Evolutionary conservation across 345 rosid genomes (phyloP).

Genomic region (Rhizophora mangle): DNA sequence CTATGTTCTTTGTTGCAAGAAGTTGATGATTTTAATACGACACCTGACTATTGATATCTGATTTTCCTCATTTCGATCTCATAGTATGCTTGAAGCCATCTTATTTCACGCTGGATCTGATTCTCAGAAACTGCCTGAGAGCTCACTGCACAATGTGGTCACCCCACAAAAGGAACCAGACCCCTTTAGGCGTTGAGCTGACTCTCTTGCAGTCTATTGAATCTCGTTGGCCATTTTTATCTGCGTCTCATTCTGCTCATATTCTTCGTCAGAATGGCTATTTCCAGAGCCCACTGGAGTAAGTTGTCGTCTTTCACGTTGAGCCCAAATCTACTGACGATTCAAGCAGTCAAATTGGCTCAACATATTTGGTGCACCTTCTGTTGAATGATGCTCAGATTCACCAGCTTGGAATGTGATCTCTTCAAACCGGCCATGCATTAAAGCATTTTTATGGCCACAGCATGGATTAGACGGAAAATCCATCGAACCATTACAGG

Average conservation of each 20-base stretch:
- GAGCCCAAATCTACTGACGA: slow-evolving; percentile 58
- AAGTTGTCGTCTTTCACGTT: slow-evolving; percentile 69
- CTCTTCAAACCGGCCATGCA: slow-evolving; percentile 90
- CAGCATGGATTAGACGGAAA: slow-evolving; percentile 48
- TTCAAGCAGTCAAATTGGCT: slow-evolving; percentile 29
- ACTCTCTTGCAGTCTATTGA: slow-evolving; percentile 24
- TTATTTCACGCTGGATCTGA: slow-evolving; percentile 23
- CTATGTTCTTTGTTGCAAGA: not conserved
- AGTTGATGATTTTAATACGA: slow-evolving; percentile 10
- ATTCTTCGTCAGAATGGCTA: slow-evolving; percentile 57
- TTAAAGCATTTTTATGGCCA: slow-evolving; percentile 56
- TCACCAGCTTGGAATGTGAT: slow-evolving; percentile 54
- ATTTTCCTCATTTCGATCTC: slow-evolving; percentile 53
- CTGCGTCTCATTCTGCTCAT: slow-evolving; percentile 30
- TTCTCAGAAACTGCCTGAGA: slow-evolving; percentile 36
- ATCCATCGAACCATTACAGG: slow-evolving; percentile 68
- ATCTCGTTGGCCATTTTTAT: slow-evolving; percentile 22
- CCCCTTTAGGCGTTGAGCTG: slow-evolving; percentile 21
- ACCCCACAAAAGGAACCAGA: slow-evolving; percentile 37
- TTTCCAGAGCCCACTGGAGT: slow-evolving; percentile 54
- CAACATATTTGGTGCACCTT: slow-evolving; percentile 25
- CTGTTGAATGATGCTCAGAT: slow-evolving; percentile 37
- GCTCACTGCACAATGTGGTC: slow-evolving; percentile 31
- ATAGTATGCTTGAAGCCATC: slow-evolving; percentile 71
- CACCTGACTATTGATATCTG: slow-evolving; percentile 45